phyloP scores from a whole-genome alignment of 2,329 filamentous ascomycete species.

The Ophiocordyceps robertsii region DNA sequence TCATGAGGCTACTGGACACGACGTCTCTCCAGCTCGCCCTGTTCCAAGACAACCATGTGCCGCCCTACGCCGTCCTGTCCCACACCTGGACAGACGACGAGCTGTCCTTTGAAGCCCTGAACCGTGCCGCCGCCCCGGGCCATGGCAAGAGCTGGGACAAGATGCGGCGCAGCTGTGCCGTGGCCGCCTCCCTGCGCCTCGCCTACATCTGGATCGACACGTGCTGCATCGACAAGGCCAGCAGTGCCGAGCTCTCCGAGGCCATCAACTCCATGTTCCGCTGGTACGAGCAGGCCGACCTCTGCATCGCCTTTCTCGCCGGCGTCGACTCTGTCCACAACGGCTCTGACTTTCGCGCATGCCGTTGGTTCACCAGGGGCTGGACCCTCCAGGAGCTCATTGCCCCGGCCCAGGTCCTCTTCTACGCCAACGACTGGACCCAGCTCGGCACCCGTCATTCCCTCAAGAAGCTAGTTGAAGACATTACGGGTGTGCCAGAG shows the following conservation, averaged over 20 bases:
- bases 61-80: neutral
- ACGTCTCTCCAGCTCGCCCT: no score
- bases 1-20: no score
- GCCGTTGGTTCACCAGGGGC: slow-evolving; percentile 9
- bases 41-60: neutral
- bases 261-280: slow-evolving; percentile 14
- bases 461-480: neutral
- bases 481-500: slow-evolving; percentile 3
- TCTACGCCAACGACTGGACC: slow-evolving; percentile 6
- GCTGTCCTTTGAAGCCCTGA: slow-evolving; percentile 1
- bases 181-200: slow-evolving; percentile 5
- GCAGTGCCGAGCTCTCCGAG: slow-evolving; percentile 15
- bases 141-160: slow-evolving; percentile 5
- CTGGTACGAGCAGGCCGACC: slow-evolving; percentile 11
- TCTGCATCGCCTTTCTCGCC: slow-evolving; percentile 12
- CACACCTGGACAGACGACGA: neutral
- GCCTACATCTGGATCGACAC: slow-evolving; percentile 16
- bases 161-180: slow-evolving; percentile 7
- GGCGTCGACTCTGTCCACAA: no score
- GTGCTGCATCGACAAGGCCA: slow-evolving; percentile 13
- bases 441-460: no score
- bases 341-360: neutral
- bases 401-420: slow-evolving; percentile 11
- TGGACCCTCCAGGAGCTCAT: slow-evolving; percentile 17
- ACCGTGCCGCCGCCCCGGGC: neutral